Base-by-base conservation (phyloP, 228 moss, liverwort and hornwort species). In the Sphagnum fallax region DNA sequence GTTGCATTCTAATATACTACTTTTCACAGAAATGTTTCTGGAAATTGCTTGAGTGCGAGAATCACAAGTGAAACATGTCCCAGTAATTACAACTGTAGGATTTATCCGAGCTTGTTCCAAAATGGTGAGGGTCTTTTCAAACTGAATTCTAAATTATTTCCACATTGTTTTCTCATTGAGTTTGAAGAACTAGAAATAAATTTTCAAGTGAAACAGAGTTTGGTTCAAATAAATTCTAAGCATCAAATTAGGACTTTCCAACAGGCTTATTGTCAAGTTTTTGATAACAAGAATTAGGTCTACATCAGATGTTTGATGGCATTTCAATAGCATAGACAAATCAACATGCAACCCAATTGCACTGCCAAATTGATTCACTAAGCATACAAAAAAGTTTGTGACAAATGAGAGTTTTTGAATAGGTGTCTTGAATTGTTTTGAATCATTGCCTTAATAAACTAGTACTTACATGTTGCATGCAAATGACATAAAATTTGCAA, bases 11-110 rank as follows among this genome's bases (percentile, higher is more conserved):
- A 18, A 11, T 11, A 6, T 10, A 6, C 11, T 49, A 18, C 14
- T 64, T 47, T 47, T 13, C 65, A 65, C 65, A 65, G 65, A 13
- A 65, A 65, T 65, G 5, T 49, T 48, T 47, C 65, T 49, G 65
- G 65, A 16, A 65, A 65, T 48, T 65, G 65, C 49, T 65, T 65
- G 32, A 0, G 0, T 11, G 5, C 47, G 4, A 65, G 50, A 10
- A 16, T 49, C 49, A 65, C 8, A 12, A 49, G 50, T 49, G 50
- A 65, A 5, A 65, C 12, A 12, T 65, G 18, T 6, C 6, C 13
- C 65, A 13, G 4, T 16, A 49, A 13, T 12, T 65, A 47, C 65
- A 65, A 47, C 47, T 65, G 65, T 65, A 13, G 47, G 48, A 65
- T 5, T 5, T 65, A 47, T 49, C 65, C 5, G 65, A 16, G 18